Evolutionary conservation across 2,329 filamentous ascomycete species (phyloP).

Genomic region (Fusarium chaquense): DNA sequence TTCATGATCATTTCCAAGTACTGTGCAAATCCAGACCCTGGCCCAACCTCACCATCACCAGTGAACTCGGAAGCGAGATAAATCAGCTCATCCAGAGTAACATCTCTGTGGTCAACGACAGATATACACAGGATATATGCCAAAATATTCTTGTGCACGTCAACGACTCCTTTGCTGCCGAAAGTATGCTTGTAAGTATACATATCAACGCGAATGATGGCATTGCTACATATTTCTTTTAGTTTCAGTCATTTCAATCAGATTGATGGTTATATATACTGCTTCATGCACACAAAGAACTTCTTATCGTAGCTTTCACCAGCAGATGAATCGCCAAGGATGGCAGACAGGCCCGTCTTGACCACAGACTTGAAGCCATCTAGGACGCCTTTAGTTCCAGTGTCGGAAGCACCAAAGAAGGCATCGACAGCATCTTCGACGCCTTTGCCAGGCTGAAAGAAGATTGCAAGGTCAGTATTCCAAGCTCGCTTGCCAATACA

Average conservation of each 20-base stretch:
- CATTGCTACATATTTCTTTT: background rate
- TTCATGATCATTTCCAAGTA: background rate
- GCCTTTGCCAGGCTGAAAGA: background rate
- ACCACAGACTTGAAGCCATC: conserved; percentile 23
- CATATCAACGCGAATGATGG: conserved; percentile 21
- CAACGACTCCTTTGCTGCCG: conserved; percentile 8
- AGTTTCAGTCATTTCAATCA: background rate
- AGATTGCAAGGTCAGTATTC: background rate
- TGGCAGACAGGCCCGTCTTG: conserved; percentile 9
- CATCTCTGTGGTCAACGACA: conserved; percentile 19
- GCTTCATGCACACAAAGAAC: conserved; percentile 21
- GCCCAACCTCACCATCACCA: conserved; percentile 1
- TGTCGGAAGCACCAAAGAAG: conserved; percentile 14
- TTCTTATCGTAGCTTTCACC: conserved; percentile 24
- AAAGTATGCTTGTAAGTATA: conserved; percentile 24
- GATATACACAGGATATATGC: conserved; percentile 20
- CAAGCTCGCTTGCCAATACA: too few relatives aligned
- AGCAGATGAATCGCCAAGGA: conserved; percentile 18
- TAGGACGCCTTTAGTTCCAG: conserved; percentile 9
- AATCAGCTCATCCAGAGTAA: conserved; percentile 18
- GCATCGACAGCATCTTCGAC: conserved; percentile 14
- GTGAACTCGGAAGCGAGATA: conserved; percentile 19
- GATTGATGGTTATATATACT: background rate
- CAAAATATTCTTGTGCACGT: conserved; percentile 17
- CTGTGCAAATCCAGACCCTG: background rate